Base-by-base conservation (phyloP, 495 filamentous ascomycete species). In the Chaetomium fimeti region DNA sequence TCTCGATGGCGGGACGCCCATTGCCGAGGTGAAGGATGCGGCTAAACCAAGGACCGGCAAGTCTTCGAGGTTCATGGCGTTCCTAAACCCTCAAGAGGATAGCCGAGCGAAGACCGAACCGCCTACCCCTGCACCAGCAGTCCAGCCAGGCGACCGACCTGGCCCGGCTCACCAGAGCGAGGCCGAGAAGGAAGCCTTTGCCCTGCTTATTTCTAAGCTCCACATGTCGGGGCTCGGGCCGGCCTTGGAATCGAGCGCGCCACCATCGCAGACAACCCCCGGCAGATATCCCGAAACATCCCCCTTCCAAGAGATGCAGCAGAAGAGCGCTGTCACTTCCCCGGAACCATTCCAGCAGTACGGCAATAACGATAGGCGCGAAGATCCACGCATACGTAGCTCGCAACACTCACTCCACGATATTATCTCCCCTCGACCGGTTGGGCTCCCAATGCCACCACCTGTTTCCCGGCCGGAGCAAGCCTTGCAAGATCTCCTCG, bases 181-280 rank as follows among this genome's bases (percentile, higher is more conserved):
- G 62, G 88, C 89, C 25, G 93, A 98, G 65, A 93, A 91, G 75
- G 87, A 91, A 77, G 94, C 91, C 1, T 98, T 98, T 73, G 88
- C 93, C 64, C 85, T 88, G 52, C 88, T 98, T 47, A 77, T 98
- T 38, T 85, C 90, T 64, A 95, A 97, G 83, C 85, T 98, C 43
- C 78, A 84, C 57, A 56, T 71, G 72, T 66, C 77, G 70, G 65
- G 77, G 47, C 0, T 64, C 64, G 29, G 65, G 1, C 38, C 68
- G 18, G 27, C 53, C 15, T 15, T 67, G 63, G 52, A 71, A 68
- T 15, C 70, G 60, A 32, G 69, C 66, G 57, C 60, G 61, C 29
- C 65, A 2, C 65, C 69, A 43, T 38, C 68, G 40, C 67, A 65
- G 58, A 28, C 48, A 13, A 48, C 32, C n/a, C 51, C 68, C 32